Base-by-base conservation (phyloP, 805 yeast genomes). In the Myxozyma udenii region DNA sequence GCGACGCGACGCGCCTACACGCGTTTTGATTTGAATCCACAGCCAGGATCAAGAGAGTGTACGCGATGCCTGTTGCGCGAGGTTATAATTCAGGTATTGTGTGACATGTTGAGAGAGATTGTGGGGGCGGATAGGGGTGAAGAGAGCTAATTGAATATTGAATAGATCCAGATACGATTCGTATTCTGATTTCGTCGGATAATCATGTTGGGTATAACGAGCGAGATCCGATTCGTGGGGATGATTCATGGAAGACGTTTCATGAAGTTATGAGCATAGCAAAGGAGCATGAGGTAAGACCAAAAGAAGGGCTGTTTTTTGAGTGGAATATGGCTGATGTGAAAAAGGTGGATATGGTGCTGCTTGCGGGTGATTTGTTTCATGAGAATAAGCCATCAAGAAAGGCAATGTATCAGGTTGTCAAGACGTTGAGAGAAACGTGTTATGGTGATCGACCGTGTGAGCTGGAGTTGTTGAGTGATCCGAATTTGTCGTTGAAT, bases 171-270 rank as follows among this genome's bases (percentile, higher is more conserved):
- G 79, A 87, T 66, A 87, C 95, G 0, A 79, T 90, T 16, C 72
- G 86, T 22, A 78, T 93, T 18, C 78, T 93, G 28, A 69, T 93
- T 28, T 88, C 98, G 2, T 89, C 98, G 1, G 98, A 93, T 64
- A 93, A 93, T 65, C 98, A 93, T 73, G 95, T 93, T 18, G 98
- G 98, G 1, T 90, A 83, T 66, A 81, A 81, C 53, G 98, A 93
- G 65, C 78, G 78, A 35, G 98, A 93, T 66, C 90, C 95, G 0
- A 81, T 91, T 3, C 76, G 95, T 16, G 95, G 96, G 1, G 85
- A 85, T 61, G 98, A 93, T 64, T 79, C 95, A 0, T 86, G 95
- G 86, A 76, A 70, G 51, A 86, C 96, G 0, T 91, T 93, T 62
- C 80, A 85, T 48, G 98, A 93, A 67, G 80, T 88, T 53, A 78